phyloP scores from a whole-genome alignment of 495 filamentous ascomycete genomes.

The Aspergillus sclerotioniger region DNA sequence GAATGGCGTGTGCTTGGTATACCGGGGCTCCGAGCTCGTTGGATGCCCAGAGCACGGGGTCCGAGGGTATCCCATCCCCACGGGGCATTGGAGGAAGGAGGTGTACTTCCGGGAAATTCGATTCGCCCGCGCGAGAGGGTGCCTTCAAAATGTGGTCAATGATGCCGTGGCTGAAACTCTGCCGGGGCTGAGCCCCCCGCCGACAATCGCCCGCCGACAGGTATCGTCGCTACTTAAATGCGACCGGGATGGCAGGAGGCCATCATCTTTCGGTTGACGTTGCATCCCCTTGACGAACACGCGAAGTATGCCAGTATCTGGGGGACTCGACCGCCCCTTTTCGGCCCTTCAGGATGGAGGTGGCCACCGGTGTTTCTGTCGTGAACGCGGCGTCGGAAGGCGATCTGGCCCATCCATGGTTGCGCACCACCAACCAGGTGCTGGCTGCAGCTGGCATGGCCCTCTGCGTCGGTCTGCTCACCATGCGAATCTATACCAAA shows the following conservation, averaged over 20 bases:
- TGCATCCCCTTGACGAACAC: not conserved
- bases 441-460: not conserved
- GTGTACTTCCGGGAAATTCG: not conserved
- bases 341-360: constrained; percentile 1
- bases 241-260: not conserved
- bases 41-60: not conserved
- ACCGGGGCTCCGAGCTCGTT: too few species aligned
- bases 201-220: too few species aligned
- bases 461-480: not conserved
- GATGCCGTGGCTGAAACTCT: not conserved
- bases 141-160: not conserved
- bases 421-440: not conserved
- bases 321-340: not conserved
- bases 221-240: not conserved
- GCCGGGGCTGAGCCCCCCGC: not conserved
- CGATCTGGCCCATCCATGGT: not conserved
- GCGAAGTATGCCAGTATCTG: not conserved
- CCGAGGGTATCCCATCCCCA: not conserved
- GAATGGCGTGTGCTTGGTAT: not conserved
- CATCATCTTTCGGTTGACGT: not conserved
- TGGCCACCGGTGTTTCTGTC: not conserved
- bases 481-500: constrained; percentile 21
- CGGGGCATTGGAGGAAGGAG: too few species aligned
- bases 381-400: not conserved
- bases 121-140: not conserved